Conservation (phyloP, 805 yeast species). For the Candida coleopterorum region DNA sequence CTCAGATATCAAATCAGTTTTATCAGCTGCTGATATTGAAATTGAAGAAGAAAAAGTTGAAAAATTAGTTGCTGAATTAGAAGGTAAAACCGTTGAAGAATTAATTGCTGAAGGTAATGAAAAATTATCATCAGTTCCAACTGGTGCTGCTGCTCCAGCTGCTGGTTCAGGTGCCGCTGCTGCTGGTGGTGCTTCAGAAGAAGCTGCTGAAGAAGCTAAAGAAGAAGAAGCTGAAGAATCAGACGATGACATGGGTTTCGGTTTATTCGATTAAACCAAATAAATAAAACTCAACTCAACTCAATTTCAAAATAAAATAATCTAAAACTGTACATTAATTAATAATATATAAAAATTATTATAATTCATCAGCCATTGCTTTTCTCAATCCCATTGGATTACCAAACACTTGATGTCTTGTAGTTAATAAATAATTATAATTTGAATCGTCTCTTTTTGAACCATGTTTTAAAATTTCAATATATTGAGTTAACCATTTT, state of each 20-base stretch:
- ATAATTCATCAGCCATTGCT: slow-evolving; percentile 42
- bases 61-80: slow-evolving; percentile 75
- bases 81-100: slow-evolving; percentile 89
- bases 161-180: slow-evolving; percentile 70
- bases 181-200: slow-evolving; percentile 39
- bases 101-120: slow-evolving; percentile 92
- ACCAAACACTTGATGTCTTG: slow-evolving; percentile 70
- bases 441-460: slow-evolving; percentile 26
- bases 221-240: slow-evolving; percentile 61
- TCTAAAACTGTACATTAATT: too few relatives aligned
- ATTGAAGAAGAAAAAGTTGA: slow-evolving; percentile 85
- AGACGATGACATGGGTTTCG: slow-evolving; percentile 88
- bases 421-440: slow-evolving; percentile 25
- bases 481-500: slow-evolving; percentile 57
- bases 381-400: slow-evolving; percentile 69
- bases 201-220: slow-evolving; percentile 66
- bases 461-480: slow-evolving; percentile 17
- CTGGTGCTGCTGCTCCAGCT: slow-evolving; percentile 84
- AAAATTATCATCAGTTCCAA: slow-evolving; percentile 95
- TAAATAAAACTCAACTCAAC: too few relatives aligned
- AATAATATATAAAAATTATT: too few relatives aligned
- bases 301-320: too few relatives aligned
- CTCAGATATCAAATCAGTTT: slow-evolving; percentile 81
- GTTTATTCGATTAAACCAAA: slow-evolving; percentile 86
- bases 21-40: slow-evolving; percentile 94